Conservation (phyloP, 2,329 filamentous ascomycete species). For the Plectosphaerella sp. region DNA sequence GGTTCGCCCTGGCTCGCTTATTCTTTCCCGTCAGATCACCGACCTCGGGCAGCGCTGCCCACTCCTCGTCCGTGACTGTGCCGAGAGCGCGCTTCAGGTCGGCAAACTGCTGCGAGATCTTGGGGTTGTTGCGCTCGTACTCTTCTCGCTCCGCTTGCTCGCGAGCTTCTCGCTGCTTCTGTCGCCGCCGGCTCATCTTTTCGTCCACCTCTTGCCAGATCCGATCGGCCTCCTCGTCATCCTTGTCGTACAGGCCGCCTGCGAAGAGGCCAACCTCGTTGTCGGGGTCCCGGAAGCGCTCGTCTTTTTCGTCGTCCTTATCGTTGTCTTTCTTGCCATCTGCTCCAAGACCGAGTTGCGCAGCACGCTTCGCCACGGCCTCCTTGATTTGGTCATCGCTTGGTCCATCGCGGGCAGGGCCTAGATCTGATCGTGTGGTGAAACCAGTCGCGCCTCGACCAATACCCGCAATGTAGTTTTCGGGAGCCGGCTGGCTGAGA, state of each 20-base stretch:
- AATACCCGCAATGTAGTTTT: conserved; percentile 92
- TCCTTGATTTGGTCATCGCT: conserved; percentile 99
- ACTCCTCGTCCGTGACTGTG: conserved; percentile 89
- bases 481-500: conserved; percentile 76
- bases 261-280: conserved; percentile 96
- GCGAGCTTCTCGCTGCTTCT: conserved; percentile 88
- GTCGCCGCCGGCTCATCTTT: conserved; percentile 89
- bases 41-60: conserved; percentile 92
- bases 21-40: conserved; percentile 96
- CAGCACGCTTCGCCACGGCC: conserved; percentile 88
- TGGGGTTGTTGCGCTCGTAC: conserved; percentile 95
- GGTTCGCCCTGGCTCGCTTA: conserved; percentile 75
- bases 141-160: conserved; percentile 89
- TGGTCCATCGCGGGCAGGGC: conserved; percentile 89
- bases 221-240: conserved; percentile 94
- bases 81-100: conserved; percentile 89
- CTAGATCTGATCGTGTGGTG: conserved; percentile 93
- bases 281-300: conserved; percentile 90
- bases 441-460: conserved; percentile 97
- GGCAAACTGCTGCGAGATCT: conserved; percentile 96
- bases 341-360: conserved; percentile 68
- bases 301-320: conserved; percentile 67
- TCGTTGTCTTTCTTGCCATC: conserved; percentile 68
- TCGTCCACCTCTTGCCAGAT: conserved; percentile 96
- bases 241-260: conserved; percentile 91